These are phyloP conservation scores for Trametes meyenii DNA, from an alignment of 768 basidiomycete genomes.

Conservation along the genomic window DNA sequence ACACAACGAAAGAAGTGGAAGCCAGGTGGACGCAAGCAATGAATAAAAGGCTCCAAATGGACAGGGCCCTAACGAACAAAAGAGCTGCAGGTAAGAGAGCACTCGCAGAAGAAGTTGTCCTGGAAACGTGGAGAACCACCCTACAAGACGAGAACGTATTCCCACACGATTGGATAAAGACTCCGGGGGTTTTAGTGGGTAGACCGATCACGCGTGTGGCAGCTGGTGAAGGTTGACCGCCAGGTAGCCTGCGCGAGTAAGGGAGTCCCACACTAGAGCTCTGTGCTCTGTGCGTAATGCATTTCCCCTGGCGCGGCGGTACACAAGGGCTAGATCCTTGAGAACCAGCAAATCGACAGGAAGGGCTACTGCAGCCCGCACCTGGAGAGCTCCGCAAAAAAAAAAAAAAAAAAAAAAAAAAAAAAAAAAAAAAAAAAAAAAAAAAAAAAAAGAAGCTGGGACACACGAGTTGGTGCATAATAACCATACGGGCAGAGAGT, in stretches of 20 bases:
- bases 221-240: no score
- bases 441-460: background rate
- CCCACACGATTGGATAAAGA: background rate
- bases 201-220: background rate
- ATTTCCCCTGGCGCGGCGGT: background rate
- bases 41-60: no score
- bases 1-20: no score
- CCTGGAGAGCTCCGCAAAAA: no score
- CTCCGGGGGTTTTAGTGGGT: slow-evolving; percentile 1
- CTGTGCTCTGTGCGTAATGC: background rate
- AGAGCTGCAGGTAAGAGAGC: background rate
- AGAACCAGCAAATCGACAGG: no score
- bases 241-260: background rate
- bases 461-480: no score
- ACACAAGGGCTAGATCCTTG: no score
- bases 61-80: background rate
- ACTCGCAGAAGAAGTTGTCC: background rate
- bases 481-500: background rate
- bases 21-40: no score
- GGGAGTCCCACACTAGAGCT: background rate
- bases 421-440: background rate
- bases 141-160: background rate
- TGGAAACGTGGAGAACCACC: background rate
- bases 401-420: no score
- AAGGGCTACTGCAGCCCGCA: no score